A percentile compares a stretch with the other conserved stretches of the same genome.
phyloP scores from a whole-genome alignment of 2,329 filamentous ascomycete species.

The Aurifilum marmelostoma region DNA sequence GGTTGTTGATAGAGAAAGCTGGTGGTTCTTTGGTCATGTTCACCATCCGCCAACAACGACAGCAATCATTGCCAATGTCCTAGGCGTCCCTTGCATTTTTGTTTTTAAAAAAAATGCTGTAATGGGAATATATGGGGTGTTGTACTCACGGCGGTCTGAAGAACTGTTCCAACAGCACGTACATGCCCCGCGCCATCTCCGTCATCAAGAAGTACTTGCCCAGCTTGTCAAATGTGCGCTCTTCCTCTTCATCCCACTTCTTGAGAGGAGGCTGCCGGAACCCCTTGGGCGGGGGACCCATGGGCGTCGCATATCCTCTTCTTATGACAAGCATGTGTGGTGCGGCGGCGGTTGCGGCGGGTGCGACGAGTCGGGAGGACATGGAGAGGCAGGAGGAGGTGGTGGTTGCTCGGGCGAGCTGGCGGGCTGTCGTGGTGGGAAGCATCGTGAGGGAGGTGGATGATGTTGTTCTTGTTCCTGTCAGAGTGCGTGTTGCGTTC shows the following conservation, averaged over 20 bases:
- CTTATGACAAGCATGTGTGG: conserved; percentile 7
- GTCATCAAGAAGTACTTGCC: conserved; percentile 94
- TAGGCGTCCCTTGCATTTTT: background rate
- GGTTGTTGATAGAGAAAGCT: background rate
- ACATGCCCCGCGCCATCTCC: conserved; percentile 98
- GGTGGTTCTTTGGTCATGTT: background rate
- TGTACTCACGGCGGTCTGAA: conserved; percentile 93
- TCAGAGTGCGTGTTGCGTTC: background rate
- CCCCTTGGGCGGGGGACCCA: conserved; percentile 75
- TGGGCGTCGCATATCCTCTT: conserved; percentile 65
- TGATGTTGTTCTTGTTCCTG: background rate
- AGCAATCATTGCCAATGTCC: background rate
- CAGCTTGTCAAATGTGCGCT: conserved; percentile 78
- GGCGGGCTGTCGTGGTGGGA: conserved; percentile 26
- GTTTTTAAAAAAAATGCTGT: too few relatives aligned
- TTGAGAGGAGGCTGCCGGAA: conserved; percentile 77
- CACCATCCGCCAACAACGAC: background rate
- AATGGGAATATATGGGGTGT: background rate
- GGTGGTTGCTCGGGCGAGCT: conserved; percentile 29
- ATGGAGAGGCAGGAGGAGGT: conserved; percentile 7
- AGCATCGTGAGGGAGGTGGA: conserved; percentile 20
- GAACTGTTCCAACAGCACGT: conserved; percentile 95
- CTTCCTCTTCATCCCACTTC: conserved; percentile 79
- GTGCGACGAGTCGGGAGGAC: conserved; percentile 18
- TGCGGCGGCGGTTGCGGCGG: conserved; percentile 5